These are phyloP conservation scores for Trichoderma brevicompactum DNA, from an alignment of 2,329 filamentous ascomycete genomes.

Conservation along the genomic window DNA sequence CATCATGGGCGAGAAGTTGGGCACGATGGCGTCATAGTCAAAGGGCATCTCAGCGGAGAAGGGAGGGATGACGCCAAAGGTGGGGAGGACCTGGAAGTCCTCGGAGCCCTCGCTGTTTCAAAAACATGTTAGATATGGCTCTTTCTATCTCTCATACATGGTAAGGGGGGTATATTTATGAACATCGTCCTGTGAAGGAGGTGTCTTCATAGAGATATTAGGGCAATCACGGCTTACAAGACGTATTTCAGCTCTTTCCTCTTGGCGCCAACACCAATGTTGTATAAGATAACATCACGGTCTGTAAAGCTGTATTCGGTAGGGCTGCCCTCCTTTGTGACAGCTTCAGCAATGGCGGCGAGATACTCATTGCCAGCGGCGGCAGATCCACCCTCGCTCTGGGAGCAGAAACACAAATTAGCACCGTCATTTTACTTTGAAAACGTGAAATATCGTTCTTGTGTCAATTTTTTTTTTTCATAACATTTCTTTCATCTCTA, in stretches of 20 bases:
- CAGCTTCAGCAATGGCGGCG: conserved; percentile 74
- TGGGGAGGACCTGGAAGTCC: conserved; percentile 90
- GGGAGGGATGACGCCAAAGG: conserved; percentile 94
- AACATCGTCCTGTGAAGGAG: too few species aligned
- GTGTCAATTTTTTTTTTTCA: neutral
- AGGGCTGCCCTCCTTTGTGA: conserved; percentile 69
- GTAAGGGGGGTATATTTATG: too few species aligned
- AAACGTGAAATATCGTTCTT: neutral
- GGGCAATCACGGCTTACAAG: conserved; percentile 55
- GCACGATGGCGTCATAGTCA: conserved; percentile 79
- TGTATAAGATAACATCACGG: conserved; percentile 91
- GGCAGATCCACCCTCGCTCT: conserved; percentile 30
- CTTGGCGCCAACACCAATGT: conserved; percentile 91
- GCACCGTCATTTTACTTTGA: conserved; percentile 26
- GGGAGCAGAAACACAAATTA: conserved; percentile 34
- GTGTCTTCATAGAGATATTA: neutral
- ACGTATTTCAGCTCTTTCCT: conserved; percentile 84
- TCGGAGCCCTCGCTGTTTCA: conserved; percentile 73
- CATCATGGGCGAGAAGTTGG: conserved; percentile 99
- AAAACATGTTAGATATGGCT: too few species aligned
- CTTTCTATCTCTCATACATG: too few species aligned
- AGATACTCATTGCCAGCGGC: conserved; percentile 66
- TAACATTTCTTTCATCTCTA: conserved; percentile 25
- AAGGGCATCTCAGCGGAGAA: conserved; percentile 85
- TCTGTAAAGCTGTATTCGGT: conserved; percentile 84